phyloP scores from a whole-genome alignment of 805 yeast species.

The Spathaspora arborariae region DNA sequence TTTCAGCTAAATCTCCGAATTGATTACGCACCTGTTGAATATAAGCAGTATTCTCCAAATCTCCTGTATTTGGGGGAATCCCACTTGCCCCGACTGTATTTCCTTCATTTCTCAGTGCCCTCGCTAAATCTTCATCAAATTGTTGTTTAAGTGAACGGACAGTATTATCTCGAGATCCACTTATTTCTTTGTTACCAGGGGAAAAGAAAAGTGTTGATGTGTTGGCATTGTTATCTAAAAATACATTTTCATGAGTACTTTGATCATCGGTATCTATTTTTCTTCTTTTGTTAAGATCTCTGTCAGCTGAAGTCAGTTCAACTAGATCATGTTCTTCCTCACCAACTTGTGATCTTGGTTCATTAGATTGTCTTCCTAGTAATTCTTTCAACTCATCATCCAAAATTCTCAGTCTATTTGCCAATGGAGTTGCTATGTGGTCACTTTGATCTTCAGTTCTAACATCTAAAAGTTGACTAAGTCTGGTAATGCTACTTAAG shows the following conservation, averaged over 20 bases:
- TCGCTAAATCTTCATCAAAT: neutral
- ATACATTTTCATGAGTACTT: constrained; percentile 29
- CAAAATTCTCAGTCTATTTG: constrained; percentile 16
- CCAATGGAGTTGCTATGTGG: constrained; percentile 23
- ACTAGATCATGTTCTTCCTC: constrained; percentile 13
- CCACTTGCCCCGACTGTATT: neutral
- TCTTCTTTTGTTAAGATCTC: neutral
- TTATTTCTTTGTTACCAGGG: constrained; percentile 4
- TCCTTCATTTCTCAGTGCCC: neutral
- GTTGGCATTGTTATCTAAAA: constrained; percentile 22
- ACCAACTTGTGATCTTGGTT: neutral
- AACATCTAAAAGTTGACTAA: constrained; percentile 22
- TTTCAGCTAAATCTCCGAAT: neutral
- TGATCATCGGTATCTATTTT: constrained; percentile 5
- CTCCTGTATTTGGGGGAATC: neutral
- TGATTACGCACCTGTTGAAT: neutral
- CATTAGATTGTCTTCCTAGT: neutral
- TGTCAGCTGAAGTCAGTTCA: constrained; percentile 15
- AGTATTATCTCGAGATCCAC: constrained; percentile 12
- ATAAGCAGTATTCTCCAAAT: neutral
- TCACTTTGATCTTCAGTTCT: constrained; percentile 10
- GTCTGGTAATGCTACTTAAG: constrained; percentile 36
- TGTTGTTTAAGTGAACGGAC: neutral
- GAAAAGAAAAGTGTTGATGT: constrained; percentile 18
- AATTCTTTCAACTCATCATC: constrained; percentile 31